Evolutionary conservation across 345 rosid species (phyloP).

Genomic region (Salix caprea): DNA sequence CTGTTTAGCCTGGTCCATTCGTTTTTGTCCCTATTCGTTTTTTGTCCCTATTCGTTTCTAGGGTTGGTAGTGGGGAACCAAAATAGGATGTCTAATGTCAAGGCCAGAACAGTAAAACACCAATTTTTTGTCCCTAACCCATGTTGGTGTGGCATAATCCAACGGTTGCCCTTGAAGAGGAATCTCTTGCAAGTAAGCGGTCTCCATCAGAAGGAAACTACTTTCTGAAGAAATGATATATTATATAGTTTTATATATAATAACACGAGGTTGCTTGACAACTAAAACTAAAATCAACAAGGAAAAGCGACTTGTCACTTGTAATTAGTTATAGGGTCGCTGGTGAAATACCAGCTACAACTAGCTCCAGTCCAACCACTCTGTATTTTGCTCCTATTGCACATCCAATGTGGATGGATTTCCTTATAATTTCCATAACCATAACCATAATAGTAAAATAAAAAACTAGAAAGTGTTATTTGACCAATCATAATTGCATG

Average conservation of each 20-base stretch:
- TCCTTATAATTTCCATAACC: not conserved
- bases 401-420: conserved; percentile 1
- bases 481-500: conserved; percentile 17
- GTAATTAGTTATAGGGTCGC: conserved; percentile 73
- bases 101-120: not conserved
- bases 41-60: too few species aligned
- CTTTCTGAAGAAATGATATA: conserved; percentile 19
- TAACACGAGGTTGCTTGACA: conserved; percentile 32
- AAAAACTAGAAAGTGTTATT: not conserved
- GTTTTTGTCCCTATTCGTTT: too few species aligned
- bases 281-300: conserved; percentile 27
- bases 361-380: conserved; percentile 41
- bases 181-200: conserved; percentile 17
- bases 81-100: not conserved
- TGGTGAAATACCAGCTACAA: conserved; percentile 26
- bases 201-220: conserved; percentile 28
- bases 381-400: conserved; percentile 7
- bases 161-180: not conserved
- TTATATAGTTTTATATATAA: conserved; percentile 1
- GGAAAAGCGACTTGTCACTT: conserved; percentile 75
- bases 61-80: too few species aligned
- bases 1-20: too few species aligned
- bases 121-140: too few species aligned
- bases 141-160: not conserved
- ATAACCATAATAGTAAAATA: not conserved